phyloP scores from a whole-genome alignment of 106 monocot genomes.

The Dioscorea alata region DNA sequence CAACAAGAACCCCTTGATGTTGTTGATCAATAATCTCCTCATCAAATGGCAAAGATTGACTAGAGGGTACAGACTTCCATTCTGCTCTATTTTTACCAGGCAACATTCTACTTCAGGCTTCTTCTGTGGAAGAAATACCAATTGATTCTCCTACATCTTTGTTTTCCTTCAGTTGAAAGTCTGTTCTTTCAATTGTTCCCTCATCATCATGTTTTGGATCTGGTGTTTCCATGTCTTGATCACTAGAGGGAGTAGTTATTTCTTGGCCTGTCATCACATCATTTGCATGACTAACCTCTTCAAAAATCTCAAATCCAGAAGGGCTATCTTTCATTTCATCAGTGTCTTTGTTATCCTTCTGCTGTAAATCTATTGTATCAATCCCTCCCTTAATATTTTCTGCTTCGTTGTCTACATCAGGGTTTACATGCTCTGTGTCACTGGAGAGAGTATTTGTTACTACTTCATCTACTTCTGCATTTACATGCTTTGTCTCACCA shows the following conservation, averaged over 20 bases:
- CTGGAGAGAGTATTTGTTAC: too few relatives aligned
- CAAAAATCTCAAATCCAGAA: background rate
- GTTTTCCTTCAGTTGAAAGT: background rate
- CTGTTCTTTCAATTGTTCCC: background rate
- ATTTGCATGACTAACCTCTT: constrained; percentile 2
- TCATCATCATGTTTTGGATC: constrained; percentile 2
- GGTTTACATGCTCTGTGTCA: too few relatives aligned
- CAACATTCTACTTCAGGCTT: background rate
- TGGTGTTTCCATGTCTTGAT: constrained; percentile 4
- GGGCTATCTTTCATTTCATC: background rate
- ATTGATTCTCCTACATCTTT: background rate
- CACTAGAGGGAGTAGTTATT: background rate
- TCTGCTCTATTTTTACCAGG: background rate
- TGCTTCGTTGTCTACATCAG: too few relatives aligned
- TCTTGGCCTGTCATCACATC: background rate
- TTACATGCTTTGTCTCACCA: too few relatives aligned
- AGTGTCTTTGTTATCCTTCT: background rate
- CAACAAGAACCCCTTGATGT: background rate
- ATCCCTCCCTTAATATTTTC: too few relatives aligned
- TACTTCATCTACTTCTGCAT: too few relatives aligned
- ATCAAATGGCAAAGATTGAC: background rate
- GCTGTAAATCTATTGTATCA: too few relatives aligned
- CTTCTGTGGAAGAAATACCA: background rate
- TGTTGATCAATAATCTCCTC: background rate
- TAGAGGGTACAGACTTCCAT: background rate